phyloP scores from a whole-genome alignment of 805 yeast genomes.

The Saccharomycopsis fibuligera region DNA sequence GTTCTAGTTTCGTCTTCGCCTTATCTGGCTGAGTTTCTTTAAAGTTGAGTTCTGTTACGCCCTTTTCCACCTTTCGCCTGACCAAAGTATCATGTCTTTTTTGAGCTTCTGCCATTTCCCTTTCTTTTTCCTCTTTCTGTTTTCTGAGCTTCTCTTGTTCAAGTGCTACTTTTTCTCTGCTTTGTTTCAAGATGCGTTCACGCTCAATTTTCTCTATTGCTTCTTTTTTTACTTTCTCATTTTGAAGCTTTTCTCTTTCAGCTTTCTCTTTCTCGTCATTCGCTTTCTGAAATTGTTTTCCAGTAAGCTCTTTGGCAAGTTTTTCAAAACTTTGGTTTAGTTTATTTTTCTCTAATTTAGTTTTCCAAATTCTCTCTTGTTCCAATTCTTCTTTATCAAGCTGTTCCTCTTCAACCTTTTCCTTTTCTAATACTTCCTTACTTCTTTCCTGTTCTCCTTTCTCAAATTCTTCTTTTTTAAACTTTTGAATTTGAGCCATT shows the following conservation, averaged over 20 bases:
- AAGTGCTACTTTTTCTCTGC: not conserved
- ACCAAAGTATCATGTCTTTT: too few species aligned
- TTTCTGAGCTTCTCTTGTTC: not conserved
- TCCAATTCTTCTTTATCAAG: conserved; percentile 1
- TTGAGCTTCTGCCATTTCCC: too few species aligned
- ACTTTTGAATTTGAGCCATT: not conserved
- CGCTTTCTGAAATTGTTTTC: not conserved
- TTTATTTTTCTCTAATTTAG: not conserved
- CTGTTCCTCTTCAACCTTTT: conserved; percentile 1
- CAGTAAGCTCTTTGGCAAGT: not conserved
- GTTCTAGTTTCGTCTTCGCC: not conserved
- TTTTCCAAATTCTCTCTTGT: not conserved
- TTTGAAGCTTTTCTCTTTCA: not conserved
- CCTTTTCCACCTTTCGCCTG: not conserved
- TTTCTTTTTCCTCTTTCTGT: too few species aligned
- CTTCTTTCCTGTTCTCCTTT: not conserved
- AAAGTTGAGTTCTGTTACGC: not conserved
- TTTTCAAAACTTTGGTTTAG: not conserved
- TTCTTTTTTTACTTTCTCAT: not conserved
- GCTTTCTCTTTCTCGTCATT: not conserved
- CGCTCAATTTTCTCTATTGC: not conserved
- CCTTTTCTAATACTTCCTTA: not conserved
- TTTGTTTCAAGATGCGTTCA: too few species aligned
- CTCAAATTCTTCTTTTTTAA: not conserved
- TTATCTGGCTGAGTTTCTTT: not conserved